Base-by-base conservation (phyloP, 2,329 filamentous ascomycete species). In the Phaeomoniella chlamydospora region DNA sequence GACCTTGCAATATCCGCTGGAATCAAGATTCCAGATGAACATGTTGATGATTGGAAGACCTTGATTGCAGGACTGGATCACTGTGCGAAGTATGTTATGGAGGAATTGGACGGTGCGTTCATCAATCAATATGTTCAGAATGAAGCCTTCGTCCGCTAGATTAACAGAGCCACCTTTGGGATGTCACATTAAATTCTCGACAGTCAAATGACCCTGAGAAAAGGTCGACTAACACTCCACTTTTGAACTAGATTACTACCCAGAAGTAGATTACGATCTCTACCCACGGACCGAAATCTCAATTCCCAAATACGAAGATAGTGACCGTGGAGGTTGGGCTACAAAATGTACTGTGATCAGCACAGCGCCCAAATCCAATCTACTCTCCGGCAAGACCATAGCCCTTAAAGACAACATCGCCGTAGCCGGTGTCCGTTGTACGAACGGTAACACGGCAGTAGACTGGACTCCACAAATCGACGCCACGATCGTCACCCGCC, bases 341-440 rank as follows among this genome's bases (percentile, higher is more conserved):
- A 26, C 22, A n/a, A 26, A n/a, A n/a, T 6, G 9, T 26, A 26
- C 22, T 26, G 22, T 26, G 22, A 26, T 9, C 6, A 9, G 22
- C 22, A 26, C 29, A 22, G 39, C 37, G 4, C 41, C 45, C 3
- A 45, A 40, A 13, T 39, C 22, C 4, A 35, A 30, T 3, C 18
- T 36, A 3, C 38, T 67, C n/a, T 52, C 42, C 35, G 64, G 60
- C 0, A 71, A 65, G 34, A 63, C 58, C 0, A 45, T 71, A 3
- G 67, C 64, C 39, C 41, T 73, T 11, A 73, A 73, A 44, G 70
- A 74, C 42, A 68, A 67, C 18, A 64, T 72, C 26, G 62, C 65
- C 3, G 67, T 73, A 1, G 67, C 67, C 2, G 64, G 61, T 0
- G 64, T 74, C 1, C 68, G 69, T 0, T 65, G 70, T 36, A 59